Evolutionary conservation across 2,329 filamentous ascomycete species (phyloP), one percentile per base, ranked within the genome.

Genomic region (Ascochyta koolunga): DNA sequence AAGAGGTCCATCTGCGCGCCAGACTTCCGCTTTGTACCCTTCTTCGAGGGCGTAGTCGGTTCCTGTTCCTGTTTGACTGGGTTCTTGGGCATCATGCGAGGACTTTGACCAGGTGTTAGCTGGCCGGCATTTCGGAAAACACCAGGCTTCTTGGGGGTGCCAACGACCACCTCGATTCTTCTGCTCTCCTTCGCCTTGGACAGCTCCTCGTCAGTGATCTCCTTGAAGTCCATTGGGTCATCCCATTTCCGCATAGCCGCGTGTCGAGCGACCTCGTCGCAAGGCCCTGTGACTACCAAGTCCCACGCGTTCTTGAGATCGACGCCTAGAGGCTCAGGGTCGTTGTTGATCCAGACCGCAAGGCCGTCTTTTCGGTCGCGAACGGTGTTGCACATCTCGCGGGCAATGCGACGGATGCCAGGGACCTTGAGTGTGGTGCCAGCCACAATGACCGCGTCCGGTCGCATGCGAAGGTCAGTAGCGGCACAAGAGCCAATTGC

Each of bases 361-460:
- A 96, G 85, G 0, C 93, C 93, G 64, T 96, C 90, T 61, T 86
- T 86, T 49, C 91, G 86, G 66, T 88, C 86, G 57, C 93, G 85
- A n/a, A 96, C 90, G 27, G 91, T 88, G 43, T 88, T 86, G 73
- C 92, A 97, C 83, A 98, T 86, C 74, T 97, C 93, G 72, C 90
- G 90, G 54, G 93, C 92, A 52, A 99, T 89, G 48, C 93, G 85
- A 57, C 90, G 87, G 37, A 97, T 92, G 8, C 95, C 95, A 0
- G 93, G 93, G 43, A 99, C 93, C 72, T 98, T 98, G 65, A 99
- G 79, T 54, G 91, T 97, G 2, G 95, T 99, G 46, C 95, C 95
- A 8, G 96, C 95, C 24, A 99, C 95, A 62, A 99, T 87, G 22
- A 99, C 84, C 16, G 93, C 93, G 73, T 98, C 95, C 0, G 95